Evolutionary conservation across 2,329 filamentous ascomycete species (phyloP), one percentile per base, ranked within the genome.

Genomic region (Colletotrichum phormii): DNA sequence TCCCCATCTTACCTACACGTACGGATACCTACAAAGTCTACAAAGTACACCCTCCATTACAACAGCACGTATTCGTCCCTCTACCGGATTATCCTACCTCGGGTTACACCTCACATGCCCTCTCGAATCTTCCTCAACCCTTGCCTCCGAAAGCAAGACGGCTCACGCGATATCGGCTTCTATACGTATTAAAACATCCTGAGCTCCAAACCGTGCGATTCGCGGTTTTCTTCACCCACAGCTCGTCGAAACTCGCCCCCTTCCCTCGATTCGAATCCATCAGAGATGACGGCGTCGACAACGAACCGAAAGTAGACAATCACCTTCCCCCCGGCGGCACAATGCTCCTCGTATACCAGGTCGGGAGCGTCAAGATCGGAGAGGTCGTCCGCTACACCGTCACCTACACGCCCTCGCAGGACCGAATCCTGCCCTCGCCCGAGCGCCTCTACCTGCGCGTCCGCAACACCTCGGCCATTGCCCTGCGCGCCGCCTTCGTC

Each of bases 291-390:
- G 65, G 46, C 35, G 66, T 64, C 70, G 58, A 31, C 59, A 64
- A 57, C 66, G 15, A n/a, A 49, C 35, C 59, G 65, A 57, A 54
- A 64, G 54, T 72, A 72, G 70, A 24, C 35, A 46, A 46, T 24
- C 18, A n/a, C 54, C 35, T 13, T 26, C 24, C 42, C 60, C 33
- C 46, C 59, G 54, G 64, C 64, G 11, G 31, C 77, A 83, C 80
- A 37, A 98, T 98, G 97, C 88, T 98, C 76, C 91, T 98, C 80
- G 86, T 98, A 74, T 94, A 98, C 84, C 97, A 98, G 84, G 89
- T 93, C 75, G 97, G 97, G 79, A 94, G 90, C 84, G 93, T 98
- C 81, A 97, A 96, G 83, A 94, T 98, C 76, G 97, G 97, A 81
- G 95, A 98, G 85, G 93, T 98, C 51, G 91, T 98, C 75, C 93